Percentiles rank a stretch among this genome's conserved stretches.
These are phyloP conservation scores for Hypoxylon trugodes DNA, from an alignment of 495 filamentous ascomycete species.

Conservation along the genomic window DNA sequence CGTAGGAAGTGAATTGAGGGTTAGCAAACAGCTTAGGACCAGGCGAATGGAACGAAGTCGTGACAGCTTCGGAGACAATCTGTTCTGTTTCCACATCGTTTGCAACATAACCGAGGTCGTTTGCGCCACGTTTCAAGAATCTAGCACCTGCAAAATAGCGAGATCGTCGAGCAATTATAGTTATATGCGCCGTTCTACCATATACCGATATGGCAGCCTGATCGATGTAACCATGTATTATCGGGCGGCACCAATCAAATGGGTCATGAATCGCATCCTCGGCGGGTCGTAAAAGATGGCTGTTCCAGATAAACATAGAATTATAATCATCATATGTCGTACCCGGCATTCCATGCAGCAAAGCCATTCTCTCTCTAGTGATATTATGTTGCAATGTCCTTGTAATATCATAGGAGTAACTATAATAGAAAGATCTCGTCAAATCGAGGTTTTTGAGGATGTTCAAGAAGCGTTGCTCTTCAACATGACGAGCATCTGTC, in stretches of 20 bases:
- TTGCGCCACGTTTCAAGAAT: slow-evolving; percentile 93
- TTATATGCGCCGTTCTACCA: slow-evolving; percentile 86
- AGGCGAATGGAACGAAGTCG: slow-evolving; percentile 94
- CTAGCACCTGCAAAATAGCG: slow-evolving; percentile 93
- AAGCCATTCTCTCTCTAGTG: slow-evolving; percentile 74
- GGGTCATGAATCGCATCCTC: slow-evolving; percentile 73
- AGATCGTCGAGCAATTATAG: slow-evolving; percentile 90
- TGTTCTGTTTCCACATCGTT: slow-evolving; percentile 99
- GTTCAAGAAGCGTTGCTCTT: slow-evolving; percentile 86
- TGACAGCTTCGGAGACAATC: slow-evolving; percentile 91
- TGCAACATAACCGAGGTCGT: slow-evolving; percentile 95
- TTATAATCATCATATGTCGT: slow-evolving; percentile 75
- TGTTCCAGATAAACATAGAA: slow-evolving; percentile 98
- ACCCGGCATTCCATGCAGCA: slow-evolving; percentile 68
- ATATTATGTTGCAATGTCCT: slow-evolving; percentile 93
- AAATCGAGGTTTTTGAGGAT: slow-evolving; percentile 93
- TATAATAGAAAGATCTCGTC: slow-evolving; percentile 93
- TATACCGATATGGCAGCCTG: slow-evolving; percentile 86
- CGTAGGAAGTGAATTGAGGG: slow-evolving; percentile 92
- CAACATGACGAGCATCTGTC: slow-evolving; percentile 78
- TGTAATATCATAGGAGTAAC: slow-evolving; percentile 97
- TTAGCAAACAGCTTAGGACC: slow-evolving; percentile 86
- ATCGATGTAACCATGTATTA: slow-evolving; percentile 96
- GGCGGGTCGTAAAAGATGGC: slow-evolving; percentile 83
- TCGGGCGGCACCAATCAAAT: slow-evolving; percentile 95